Base-by-base conservation (phyloP, 2,329 filamentous ascomycete genomes). In the Grosmannia clavigera region DNA sequence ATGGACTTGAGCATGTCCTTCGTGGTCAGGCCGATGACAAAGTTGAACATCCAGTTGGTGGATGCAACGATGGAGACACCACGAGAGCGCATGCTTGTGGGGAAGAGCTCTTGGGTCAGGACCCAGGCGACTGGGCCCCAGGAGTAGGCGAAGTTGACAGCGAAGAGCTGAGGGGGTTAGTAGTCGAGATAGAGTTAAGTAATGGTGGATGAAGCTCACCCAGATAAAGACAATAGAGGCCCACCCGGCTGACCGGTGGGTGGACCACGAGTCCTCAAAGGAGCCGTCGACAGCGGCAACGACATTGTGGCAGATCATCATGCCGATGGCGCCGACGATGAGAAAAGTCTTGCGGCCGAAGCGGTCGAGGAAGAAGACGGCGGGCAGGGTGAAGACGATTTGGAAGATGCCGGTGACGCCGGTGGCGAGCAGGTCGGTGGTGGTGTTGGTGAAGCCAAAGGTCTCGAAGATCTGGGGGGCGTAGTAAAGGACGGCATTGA, bases 301-400 rank as follows among this genome's bases (percentile, higher is more conserved):
- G 70, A 95, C 78, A 79, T 92, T 91, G 74, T 95, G 86, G 76
- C 87, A 91, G 68, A 92, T 70, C 46, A 92, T 76, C 90, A 95
- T 95, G 38, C 66, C 65, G 27, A 67, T 55, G 4, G 62, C 64
- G 4, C 66, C 66, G 52, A 67, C 62, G 5, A 72, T 57, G 16
- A 65, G 66, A 48, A 61, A 64, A 29, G 55, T 64, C 40, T 60
- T 66, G 59, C 60, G 65, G 40, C 61, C 71, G 40, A 62, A 61
- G 22, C 29, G 66, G 64, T 67, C 66, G 22, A 67, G 33, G 22
- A 85, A 86, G 76, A 81, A 95, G 82, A 95, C 95, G 35, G 90
- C 92, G 68, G 94, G 73, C 0, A 63, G n/a, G 11, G 62, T 62
- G 16, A 61, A 61, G 25, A 66, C 50, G 40, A 65, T 57, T 58